phyloP scores from a whole-genome alignment of 345 rosid genomes.

The Lepidium africanum region DNA sequence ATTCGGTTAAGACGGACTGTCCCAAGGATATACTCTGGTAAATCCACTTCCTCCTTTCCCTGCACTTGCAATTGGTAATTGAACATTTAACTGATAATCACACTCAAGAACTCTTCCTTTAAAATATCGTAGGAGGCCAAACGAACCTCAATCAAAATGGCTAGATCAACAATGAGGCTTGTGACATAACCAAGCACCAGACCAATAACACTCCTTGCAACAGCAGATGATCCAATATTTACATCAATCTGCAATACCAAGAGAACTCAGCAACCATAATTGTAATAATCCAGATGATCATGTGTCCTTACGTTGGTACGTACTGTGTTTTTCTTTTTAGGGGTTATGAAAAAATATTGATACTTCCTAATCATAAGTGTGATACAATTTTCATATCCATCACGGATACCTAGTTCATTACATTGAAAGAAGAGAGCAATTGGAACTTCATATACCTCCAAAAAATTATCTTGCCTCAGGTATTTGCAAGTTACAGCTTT shows the following conservation, averaged over 20 bases:
- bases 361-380: neutral
- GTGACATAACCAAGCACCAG: slow-evolving; percentile 94
- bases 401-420: neutral
- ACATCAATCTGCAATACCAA: slow-evolving; percentile 76
- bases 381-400: neutral
- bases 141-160: slow-evolving; percentile 86
- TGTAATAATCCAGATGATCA: neutral
- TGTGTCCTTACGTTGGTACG: neutral
- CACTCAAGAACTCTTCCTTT: neutral
- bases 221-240: slow-evolving; percentile 98
- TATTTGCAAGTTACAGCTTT: slow-evolving; percentile 97
- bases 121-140: neutral
- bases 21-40: slow-evolving; percentile 94
- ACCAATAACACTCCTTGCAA: slow-evolving; percentile 88
- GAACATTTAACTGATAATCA: neutral
- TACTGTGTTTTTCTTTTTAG: neutral
- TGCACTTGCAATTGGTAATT: slow-evolving; percentile 31
- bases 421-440: neutral
- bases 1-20: slow-evolving; percentile 81
- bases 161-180: slow-evolving; percentile 93
- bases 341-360: neutral
- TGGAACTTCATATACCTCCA: slow-evolving; percentile 47
- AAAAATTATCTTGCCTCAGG: slow-evolving; percentile 84
- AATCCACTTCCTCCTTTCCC: slow-evolving; percentile 74
- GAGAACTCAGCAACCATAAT: neutral